phyloP scores from a whole-genome alignment of 2,329 filamentous ascomycete species.

The Alternaria ethzedia region DNA sequence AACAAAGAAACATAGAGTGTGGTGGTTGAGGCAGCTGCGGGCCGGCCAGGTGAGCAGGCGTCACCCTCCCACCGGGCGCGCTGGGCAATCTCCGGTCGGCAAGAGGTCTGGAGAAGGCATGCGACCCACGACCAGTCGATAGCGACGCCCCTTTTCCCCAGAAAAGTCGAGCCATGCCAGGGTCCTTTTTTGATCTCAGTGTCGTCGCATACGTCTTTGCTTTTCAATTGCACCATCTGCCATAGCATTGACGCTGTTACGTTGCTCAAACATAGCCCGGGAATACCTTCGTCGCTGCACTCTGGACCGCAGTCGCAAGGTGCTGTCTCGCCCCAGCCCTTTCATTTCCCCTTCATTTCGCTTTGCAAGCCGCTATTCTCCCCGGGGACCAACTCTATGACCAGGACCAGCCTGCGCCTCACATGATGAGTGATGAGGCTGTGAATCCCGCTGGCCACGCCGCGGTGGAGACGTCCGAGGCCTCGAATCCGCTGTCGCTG shows the following conservation, averaged over 20 bases:
- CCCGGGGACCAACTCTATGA: slow-evolving; percentile 35
- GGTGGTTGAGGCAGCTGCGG: slow-evolving; percentile 14
- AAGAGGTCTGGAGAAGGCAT: slow-evolving; percentile 18
- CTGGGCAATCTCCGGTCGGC: slow-evolving; percentile 30
- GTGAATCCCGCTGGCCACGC: slow-evolving; percentile 29
- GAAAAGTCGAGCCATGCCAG: slow-evolving; percentile 15
- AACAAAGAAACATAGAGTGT: not conserved
- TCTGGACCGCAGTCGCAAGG: slow-evolving; percentile 21
- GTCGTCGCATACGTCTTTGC: slow-evolving; percentile 19
- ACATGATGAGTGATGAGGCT: slow-evolving; percentile 42
- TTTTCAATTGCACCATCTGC: slow-evolving; percentile 25
- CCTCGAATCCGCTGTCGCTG: slow-evolving; percentile 12
- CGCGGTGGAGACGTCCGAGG: slow-evolving; percentile 18
- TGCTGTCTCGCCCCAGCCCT: slow-evolving; percentile 22
- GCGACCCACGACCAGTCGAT: slow-evolving; percentile 18
- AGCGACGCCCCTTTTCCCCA: slow-evolving; percentile 31
- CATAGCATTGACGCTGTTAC: slow-evolving; percentile 19
- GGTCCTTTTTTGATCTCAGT: slow-evolving; percentile 9
- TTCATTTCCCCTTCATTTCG: slow-evolving; percentile 46
- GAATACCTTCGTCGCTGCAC: slow-evolving; percentile 7
- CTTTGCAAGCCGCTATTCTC: slow-evolving; percentile 32
- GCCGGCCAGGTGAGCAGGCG: slow-evolving; percentile 31
- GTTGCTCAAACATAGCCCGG: slow-evolving; percentile 13
- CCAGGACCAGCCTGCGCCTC: slow-evolving; percentile 30
- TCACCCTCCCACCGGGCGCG: slow-evolving; percentile 22